Base-by-base conservation (phyloP, 192 early-diverging fungal genomes). In the Coemansia sp. region DNA sequence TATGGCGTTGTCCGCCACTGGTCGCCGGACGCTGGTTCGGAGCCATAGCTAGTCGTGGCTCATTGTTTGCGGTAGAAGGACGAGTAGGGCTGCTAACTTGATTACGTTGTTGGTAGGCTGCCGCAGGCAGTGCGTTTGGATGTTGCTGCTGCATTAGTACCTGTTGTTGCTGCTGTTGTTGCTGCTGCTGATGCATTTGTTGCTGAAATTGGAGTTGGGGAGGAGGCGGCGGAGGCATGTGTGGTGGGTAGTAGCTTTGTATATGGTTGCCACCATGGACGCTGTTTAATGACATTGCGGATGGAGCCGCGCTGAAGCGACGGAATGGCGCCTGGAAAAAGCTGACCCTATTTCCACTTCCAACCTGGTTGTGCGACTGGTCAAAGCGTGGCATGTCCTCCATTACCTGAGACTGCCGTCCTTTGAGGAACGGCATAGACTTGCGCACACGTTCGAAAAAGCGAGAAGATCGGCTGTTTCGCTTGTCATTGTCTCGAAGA, bases 341-440 rank as follows among this genome's bases (percentile, higher is more conserved):
- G 66, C 78, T 75, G 41, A 71, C 73, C 13, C 78, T 69, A 58
- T 80, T 80, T 22, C 78, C 55, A 40, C 46, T 67, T 3, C 66
- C 72, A 11, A 71, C 73, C 1, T 69, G 61, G 37, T 69, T 67
- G 13, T 72, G 66, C 6, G 78, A 80, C 46, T 72, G 72, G 56
- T 80, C 69, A 39, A 80, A 71, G 5, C 68, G 63, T 26, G 78
- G 78, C 13, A 75, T 52, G 11, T 80, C 78, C 26, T 74, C 72
- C 59, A 75, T 60, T 8, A 74, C 56, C 58, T 80, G 77, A 63
- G 78, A 75, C 18, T 72, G 78, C n/a, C 72, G 62, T 0, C 61
- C 42, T 68, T 82, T 82, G 46, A 82, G 65, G 74, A 82, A 82
- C n/a, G 79, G 79, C 71, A 82, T 72, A 19, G 79, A 82, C 46